phyloP scores from a whole-genome alignment of 371 early-diverging fungal genomes.

The Lichtheimia ramosa region DNA sequence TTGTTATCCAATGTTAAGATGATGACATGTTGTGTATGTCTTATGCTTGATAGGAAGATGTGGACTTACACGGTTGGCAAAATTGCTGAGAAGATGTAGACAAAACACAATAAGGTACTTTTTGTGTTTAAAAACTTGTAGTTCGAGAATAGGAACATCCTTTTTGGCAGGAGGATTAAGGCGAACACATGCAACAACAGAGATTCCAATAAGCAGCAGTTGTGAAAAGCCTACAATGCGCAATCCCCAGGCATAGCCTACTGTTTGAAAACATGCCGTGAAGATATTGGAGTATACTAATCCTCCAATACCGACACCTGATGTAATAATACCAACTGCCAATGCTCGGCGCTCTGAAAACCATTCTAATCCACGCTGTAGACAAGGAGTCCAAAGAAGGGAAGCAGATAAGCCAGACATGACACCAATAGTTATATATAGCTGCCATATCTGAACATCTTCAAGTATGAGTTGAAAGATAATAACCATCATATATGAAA shows the following conservation, averaged over 20 bases:
- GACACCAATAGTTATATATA: constrained; percentile 23
- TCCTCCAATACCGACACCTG: constrained; percentile 75
- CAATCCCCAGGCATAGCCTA: constrained; percentile 67
- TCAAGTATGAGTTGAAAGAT: not conserved
- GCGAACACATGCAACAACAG: constrained; percentile 7
- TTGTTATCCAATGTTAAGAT: not conserved
- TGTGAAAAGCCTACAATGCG: constrained; percentile 49
- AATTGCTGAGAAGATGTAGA: constrained; percentile 34
- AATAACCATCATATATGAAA: not conserved
- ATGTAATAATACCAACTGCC: constrained; percentile 18
- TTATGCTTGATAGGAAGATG: not conserved
- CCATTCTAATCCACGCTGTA: constrained; percentile 6
- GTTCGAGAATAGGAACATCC: constrained; percentile 33
- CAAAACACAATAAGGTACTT: constrained; percentile 21
- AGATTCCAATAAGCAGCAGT: constrained; percentile 26
- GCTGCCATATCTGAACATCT: constrained; percentile 20
- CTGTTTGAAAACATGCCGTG: constrained; percentile 42
- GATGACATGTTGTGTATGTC: not conserved
- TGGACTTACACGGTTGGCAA: constrained; percentile 27
- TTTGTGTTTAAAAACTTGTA: constrained; percentile 23
- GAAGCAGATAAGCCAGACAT: constrained; percentile 20
- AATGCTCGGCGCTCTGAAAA: constrained; percentile 14
- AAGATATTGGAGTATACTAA: constrained; percentile 57
- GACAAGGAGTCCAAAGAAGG: constrained; percentile 11
- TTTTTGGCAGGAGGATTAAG: constrained; percentile 14